Percentiles rank a stretch among this genome's conserved stretches.
Evolutionary conservation across 768 basidiomycete genomes (phyloP).

Genomic region (Tephrocybe sp.): DNA sequence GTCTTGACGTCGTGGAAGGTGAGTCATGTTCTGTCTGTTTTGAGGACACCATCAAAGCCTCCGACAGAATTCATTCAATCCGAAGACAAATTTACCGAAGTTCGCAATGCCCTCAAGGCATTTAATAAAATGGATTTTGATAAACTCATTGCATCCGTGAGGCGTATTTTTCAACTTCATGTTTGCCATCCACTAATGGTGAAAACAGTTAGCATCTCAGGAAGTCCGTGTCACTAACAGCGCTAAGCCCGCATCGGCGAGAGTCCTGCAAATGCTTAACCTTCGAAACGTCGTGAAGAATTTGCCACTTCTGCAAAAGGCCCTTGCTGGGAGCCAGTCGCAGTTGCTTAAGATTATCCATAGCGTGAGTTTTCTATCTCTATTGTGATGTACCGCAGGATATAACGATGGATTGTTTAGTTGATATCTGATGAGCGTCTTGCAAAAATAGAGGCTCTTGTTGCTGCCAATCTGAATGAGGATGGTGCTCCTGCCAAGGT

Average conservation of each 20-base stretch:
- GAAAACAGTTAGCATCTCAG: constrained; percentile 58
- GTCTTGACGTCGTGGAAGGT: constrained; percentile 89
- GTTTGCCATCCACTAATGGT: not conserved
- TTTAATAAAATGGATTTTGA: constrained; percentile 86
- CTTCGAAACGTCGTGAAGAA: constrained; percentile 70
- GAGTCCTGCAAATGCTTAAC: constrained; percentile 77
- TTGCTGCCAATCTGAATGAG: constrained; percentile 71
- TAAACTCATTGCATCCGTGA: constrained; percentile 72
- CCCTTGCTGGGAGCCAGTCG: constrained; percentile 56
- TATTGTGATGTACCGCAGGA: not conserved
- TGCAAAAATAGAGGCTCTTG: constrained; percentile 53
- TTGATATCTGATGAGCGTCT: constrained; percentile 77
- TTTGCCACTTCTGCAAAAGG: constrained; percentile 59
- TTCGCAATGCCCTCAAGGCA: constrained; percentile 65
- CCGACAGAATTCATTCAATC: constrained; percentile 67
- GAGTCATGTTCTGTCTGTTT: not conserved
- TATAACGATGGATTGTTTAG: constrained; percentile 28
- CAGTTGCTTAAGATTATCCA: constrained; percentile 60
- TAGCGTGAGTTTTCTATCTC: constrained; percentile 39
- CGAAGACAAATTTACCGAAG: constrained; percentile 69
- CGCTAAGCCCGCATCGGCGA: constrained; percentile 62
- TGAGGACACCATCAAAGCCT: constrained; percentile 1
- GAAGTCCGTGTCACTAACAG: constrained; percentile 53
- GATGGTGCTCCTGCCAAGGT: constrained; percentile 63
- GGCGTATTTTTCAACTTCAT: constrained; percentile 13